phyloP scores from a whole-genome alignment of 805 yeast genomes.

The Nematodospora valgi region DNA sequence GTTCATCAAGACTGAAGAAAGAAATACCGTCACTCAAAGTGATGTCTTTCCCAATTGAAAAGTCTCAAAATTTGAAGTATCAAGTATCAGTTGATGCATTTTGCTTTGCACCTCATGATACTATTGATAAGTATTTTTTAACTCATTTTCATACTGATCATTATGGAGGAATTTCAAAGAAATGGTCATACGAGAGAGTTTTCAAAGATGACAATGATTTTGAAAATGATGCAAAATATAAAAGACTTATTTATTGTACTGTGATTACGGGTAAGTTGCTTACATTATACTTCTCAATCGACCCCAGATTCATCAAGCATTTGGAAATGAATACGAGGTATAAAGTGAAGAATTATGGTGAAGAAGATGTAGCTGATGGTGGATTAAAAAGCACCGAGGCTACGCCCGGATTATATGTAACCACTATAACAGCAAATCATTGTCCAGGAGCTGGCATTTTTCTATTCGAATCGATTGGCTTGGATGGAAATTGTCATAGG shows the following conservation, averaged over 20 bases:
- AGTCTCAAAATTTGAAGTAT: conserved; percentile 18
- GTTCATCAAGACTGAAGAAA: too few relatives aligned
- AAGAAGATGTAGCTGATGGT: conserved; percentile 12
- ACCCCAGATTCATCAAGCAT: conserved; percentile 42
- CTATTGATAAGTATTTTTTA: conserved; percentile 53
- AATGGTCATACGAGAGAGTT: conserved; percentile 56
- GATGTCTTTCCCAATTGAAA: conserved; percentile 34
- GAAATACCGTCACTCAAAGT: conserved; percentile 56
- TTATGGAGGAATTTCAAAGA: conserved; percentile 78
- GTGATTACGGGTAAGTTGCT: conserved; percentile 62
- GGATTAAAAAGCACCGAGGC: conserved; percentile 10
- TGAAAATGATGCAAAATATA: conserved; percentile 22
- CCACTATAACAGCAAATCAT: conserved; percentile 82
- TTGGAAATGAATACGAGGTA: conserved; percentile 41
- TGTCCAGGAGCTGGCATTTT: conserved; percentile 94
- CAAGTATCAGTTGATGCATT: conserved; percentile 67
- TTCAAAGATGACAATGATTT: conserved; percentile 25
- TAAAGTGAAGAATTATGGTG: conserved; percentile 15
- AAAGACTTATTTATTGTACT: conserved; percentile 71
- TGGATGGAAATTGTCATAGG: conserved; percentile 19
- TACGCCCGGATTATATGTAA: conserved; percentile 45
- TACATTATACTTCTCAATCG: conserved; percentile 51
- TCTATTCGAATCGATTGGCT: conserved; percentile 50
- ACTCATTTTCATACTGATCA: conserved; percentile 95
- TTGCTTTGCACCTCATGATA: conserved; percentile 43